A percentile compares a stretch with the other conserved stretches of the same genome.
phyloP scores from a whole-genome alignment of 495 filamentous ascomycete species.

The Neurospora discreta region DNA sequence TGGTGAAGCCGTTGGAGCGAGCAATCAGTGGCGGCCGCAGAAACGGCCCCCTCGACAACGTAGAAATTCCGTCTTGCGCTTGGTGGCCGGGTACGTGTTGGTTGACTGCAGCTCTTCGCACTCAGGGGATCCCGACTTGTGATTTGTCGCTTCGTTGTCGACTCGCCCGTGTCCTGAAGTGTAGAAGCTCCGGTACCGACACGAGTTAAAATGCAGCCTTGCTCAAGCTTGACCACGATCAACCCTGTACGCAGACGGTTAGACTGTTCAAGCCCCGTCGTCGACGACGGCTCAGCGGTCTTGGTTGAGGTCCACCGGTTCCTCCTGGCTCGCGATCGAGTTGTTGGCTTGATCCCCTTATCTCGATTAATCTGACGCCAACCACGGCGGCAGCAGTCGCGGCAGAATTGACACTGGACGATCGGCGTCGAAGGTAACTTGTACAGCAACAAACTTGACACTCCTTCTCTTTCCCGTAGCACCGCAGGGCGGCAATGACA shows the following conservation, averaged over 20 bases:
- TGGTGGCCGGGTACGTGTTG: neutral
- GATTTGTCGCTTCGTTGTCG: neutral
- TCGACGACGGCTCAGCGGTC: neutral
- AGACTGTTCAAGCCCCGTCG: neutral
- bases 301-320: neutral
- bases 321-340: neutral
- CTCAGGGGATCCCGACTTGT: neutral
- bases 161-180: neutral
- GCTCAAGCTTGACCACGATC: neutral
- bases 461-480: neutral
- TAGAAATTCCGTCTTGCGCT: slow-evolving; percentile 1
- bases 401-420: neutral
- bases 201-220: neutral
- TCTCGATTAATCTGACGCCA: neutral
- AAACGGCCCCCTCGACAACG: slow-evolving; percentile 26
- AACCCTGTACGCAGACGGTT: neutral
- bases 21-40: slow-evolving; percentile 25
- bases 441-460: neutral
- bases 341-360: neutral
- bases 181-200: neutral
- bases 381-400: neutral
- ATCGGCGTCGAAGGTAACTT: neutral
- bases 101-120: neutral
- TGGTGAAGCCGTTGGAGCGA: slow-evolving; percentile 36
- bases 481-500: neutral